A percentile compares a stretch with the other conserved stretches of the same genome.
phyloP scores from a whole-genome alignment of 495 filamentous ascomycete genomes.

The Astrothelium subdiscretum region DNA sequence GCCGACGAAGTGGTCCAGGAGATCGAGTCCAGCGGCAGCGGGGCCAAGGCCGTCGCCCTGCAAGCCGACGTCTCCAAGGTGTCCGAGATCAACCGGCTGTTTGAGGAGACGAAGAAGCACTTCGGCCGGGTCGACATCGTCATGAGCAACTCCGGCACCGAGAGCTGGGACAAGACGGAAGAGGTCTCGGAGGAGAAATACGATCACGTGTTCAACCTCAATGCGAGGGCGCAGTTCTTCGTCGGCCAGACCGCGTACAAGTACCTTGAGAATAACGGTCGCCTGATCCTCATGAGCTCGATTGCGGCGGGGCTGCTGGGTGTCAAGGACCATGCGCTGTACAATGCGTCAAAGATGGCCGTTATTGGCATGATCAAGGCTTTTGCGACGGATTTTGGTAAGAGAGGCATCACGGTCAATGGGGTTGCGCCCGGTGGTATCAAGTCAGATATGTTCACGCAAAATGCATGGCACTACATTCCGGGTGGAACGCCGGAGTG shows the following conservation, averaged over 20 bases:
- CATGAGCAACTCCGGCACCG: slow-evolving; percentile 56
- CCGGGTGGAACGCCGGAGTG: slow-evolving; percentile 30
- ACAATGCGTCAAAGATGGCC: slow-evolving; percentile 66
- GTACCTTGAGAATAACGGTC: slow-evolving; percentile 53
- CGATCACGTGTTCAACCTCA: slow-evolving; percentile 65
- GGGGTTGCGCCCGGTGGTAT: slow-evolving; percentile 65
- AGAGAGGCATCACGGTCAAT: slow-evolving; percentile 64
- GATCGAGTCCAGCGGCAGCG: slow-evolving; percentile 47
- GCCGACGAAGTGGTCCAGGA: slow-evolving; percentile 52
- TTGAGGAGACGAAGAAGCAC: slow-evolving; percentile 48
- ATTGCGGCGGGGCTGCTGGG: slow-evolving; percentile 44
- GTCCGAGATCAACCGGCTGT: slow-evolving; percentile 50
- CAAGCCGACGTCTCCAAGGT: slow-evolving; percentile 64
- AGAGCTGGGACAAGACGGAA: slow-evolving; percentile 49
- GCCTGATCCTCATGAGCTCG: slow-evolving; percentile 53
- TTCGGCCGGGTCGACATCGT: slow-evolving; percentile 70
- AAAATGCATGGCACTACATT: slow-evolving; percentile 54
- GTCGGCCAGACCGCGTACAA: slow-evolving; percentile 67
- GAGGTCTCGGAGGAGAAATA: slow-evolving; percentile 66
- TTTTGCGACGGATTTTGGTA: slow-evolving; percentile 63
- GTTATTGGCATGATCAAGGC: slow-evolving; percentile 68
- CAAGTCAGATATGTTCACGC: slow-evolving; percentile 64
- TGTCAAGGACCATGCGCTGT: slow-evolving; percentile 61
- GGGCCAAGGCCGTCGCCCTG: slow-evolving; percentile 48
- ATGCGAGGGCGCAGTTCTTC: slow-evolving; percentile 72